These are phyloP conservation scores for Phalaenopsis hybrid DNA, from an alignment of 116 monocot species.

Conservation along the genomic window DNA sequence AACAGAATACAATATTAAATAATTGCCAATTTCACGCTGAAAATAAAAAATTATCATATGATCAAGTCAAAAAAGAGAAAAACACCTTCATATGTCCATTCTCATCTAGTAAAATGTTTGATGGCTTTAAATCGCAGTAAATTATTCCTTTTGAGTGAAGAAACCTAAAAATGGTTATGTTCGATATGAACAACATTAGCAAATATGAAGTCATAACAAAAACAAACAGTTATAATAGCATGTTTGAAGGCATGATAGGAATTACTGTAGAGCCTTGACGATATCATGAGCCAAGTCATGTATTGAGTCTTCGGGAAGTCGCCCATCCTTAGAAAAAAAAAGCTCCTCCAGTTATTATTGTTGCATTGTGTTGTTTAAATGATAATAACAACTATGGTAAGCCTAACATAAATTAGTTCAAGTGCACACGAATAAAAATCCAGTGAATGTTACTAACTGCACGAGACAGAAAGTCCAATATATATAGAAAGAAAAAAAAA, in stretches of 20 bases:
- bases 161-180: slow-evolving; percentile 37
- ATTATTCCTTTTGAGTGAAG: slow-evolving; percentile 91
- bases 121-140: slow-evolving; percentile 92
- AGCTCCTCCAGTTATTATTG: background rate
- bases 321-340: slow-evolving; percentile 52
- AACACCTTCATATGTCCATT: slow-evolving; percentile 83
- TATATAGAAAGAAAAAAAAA: no score
- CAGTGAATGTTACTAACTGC: no score
- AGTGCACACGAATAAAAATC: no score
- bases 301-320: slow-evolving; percentile 82
- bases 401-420: background rate
- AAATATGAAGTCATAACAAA: background rate
- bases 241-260: slow-evolving; percentile 6
- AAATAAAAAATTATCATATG: background rate
- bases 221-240: slow-evolving; percentile 6
- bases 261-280: slow-evolving; percentile 93
- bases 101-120: slow-evolving; percentile 93
- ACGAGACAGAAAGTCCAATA: no score
- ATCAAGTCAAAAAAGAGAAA: background rate
- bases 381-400: background rate
- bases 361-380: background rate
- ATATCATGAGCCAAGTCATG: slow-evolving; percentile 83
- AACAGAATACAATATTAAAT: background rate
- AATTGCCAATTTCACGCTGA: background rate
- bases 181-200: background rate